Evolutionary conservation across 768 basidiomycete genomes (phyloP), one percentile per base, ranked within the genome.

Genomic region (Macrocybe gigantea): DNA sequence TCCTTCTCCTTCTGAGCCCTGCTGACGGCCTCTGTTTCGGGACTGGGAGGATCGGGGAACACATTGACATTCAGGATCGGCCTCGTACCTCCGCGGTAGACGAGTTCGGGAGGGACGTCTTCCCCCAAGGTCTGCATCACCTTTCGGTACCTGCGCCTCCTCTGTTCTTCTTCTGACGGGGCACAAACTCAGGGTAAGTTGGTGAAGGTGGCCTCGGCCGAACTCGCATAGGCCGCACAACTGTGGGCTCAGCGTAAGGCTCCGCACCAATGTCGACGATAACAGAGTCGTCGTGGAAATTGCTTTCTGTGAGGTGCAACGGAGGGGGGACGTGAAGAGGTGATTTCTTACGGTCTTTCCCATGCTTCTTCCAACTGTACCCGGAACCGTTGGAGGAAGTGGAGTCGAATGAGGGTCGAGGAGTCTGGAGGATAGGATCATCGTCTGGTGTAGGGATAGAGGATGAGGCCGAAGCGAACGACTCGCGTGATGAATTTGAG

Each of bases 101-200:
- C 49, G 22, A 60, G 54, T 14, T 60, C 59, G 4, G 48, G 39
- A 6, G 59, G 59, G 5, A 60, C 45, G 2, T 37, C 41, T 42
- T 60, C 59, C 5, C 59, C 59, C 5, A 60, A 31, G 11, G 51
- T 58, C 6, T 52, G 51, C 53, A 54, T 55, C 2, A 60, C 49
- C 22, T 60, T 60, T 4, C 50, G 39, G 13, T 56, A 49, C 15
- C 50, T 48, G 10, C 59, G 41, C 15, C 47, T 44, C 8, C 50
- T 30, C 11, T 48, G 45, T 22, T 56, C 55, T 31, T 58, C 53
- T 32, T 58, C 49, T 0, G 58, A 46, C 8, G 49, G 52, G 38
- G 15, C 2, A 45, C 31, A 35, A 52, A 48, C 9, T 49, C 48
- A 10, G 51, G 54, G 5, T 50, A 50, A 7, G 15, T 38, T 1